Base-by-base conservation (phyloP, 306 rosid genomes). In the Cicer judaicum region DNA sequence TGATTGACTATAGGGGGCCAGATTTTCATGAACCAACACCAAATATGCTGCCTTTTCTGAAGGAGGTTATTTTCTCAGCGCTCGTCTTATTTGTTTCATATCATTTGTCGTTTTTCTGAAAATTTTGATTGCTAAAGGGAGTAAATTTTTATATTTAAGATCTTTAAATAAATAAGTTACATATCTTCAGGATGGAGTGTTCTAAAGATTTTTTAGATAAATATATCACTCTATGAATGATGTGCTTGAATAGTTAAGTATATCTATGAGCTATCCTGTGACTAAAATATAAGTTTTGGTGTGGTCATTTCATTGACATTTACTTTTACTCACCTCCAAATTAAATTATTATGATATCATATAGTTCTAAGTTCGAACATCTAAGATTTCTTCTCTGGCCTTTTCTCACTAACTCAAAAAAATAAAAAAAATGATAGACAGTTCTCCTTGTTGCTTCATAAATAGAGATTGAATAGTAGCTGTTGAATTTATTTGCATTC, bases 21-120 rank as follows among this genome's bases (percentile, higher is more conserved):
- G 89, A 92, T 84, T 94, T 91, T 82, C 96, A 92, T 84, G 96
- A 94, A 83, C 99, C 97, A 16, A 92, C 95, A 15, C 98, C 98
- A 53, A 85, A 86, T 79, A 90, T 90, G 96, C 81, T 90, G 72
- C 48, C 77, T 79, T 85, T 73, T 81, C 87, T 92, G 73, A 92
- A 83, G 83, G 99, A 94, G 96, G 99, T 93, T 68, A 71, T 82
- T 76, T 38, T 14, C 47, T 54, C 63, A 10, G 21, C 49, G 36
- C 46, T 19, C 80, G 18, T 63, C 41, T 53, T 41, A 63, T 44
- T 49, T 42, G 39, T 48, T 80, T 66, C 59, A 70, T 19, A 47
- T 70, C 68, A 41, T 70, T 44, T 64, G 63, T 9, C 15, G 5
- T 13, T 52, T 59, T 6, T 8, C 49, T 65, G 19, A n/a, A 75